Conservation (phyloP, 257 asterid genomes). For the Capsicum pubescens region DNA sequence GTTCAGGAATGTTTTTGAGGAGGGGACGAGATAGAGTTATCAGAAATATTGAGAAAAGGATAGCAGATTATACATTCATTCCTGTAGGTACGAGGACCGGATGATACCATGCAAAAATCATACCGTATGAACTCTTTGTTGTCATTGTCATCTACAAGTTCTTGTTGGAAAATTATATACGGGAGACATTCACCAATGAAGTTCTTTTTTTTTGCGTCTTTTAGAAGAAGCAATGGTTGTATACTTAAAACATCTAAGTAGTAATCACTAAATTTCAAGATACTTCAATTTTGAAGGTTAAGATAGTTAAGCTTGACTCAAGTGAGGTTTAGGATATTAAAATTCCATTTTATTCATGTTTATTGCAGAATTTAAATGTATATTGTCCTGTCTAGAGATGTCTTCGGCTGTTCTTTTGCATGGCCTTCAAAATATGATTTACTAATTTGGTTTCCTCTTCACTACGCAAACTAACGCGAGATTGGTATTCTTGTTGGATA, state of each 20-base stretch:
- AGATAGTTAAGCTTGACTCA: background rate
- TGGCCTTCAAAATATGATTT: background rate
- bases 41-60: constrained; percentile 67
- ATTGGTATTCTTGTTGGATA: background rate
- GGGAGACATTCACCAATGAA: background rate
- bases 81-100: constrained; percentile 63
- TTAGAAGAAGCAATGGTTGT: background rate
- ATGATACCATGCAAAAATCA: constrained; percentile 12
- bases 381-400: background rate
- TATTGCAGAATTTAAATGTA: background rate
- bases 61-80: constrained; percentile 70
- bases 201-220: background rate
- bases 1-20: constrained; percentile 70
- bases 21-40: constrained; percentile 71
- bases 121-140: background rate
- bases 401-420: background rate
- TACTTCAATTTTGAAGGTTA: background rate
- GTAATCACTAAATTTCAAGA: background rate
- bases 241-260: background rate
- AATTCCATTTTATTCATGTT: background rate
- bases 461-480: background rate
- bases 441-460: constrained; percentile 14
- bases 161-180: background rate
- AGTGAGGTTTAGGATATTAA: background rate
- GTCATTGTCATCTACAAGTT: constrained; percentile 1